A percentile compares a stretch with the other conserved stretches of the same genome.
Evolutionary conservation across 202 grass and related monocot species (phyloP).

Genomic region (Setaria italica): DNA sequence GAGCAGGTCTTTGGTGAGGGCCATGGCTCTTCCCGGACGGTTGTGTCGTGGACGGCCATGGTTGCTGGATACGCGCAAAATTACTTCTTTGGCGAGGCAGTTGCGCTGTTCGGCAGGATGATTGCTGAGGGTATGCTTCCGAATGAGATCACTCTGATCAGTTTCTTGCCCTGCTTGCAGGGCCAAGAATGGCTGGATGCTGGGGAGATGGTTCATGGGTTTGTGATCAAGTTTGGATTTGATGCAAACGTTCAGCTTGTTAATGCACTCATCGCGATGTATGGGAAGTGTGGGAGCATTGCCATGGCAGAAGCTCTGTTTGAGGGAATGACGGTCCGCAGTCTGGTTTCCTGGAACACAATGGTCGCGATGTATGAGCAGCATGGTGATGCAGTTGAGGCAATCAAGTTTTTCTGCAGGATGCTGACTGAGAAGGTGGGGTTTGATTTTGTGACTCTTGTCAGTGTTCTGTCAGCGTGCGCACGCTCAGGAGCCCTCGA

Average conservation of each 20-base stretch:
- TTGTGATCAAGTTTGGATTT: slow-evolving; percentile 58
- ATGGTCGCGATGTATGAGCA: slow-evolving; percentile 91
- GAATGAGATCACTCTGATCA: slow-evolving; percentile 78
- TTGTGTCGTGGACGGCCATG: slow-evolving; percentile 86
- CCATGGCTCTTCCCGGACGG: slow-evolving; percentile 42
- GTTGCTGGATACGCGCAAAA: slow-evolving; percentile 83
- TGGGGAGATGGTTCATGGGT: slow-evolving; percentile 71
- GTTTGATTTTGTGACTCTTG: slow-evolving; percentile 72
- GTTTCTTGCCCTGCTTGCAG: slow-evolving; percentile 77
- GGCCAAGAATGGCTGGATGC: slow-evolving; percentile 48
- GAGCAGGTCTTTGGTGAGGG: slow-evolving; percentile 67
- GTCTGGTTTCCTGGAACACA: slow-evolving; percentile 84
- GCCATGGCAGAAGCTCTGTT: slow-evolving; percentile 56
- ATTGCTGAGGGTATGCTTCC: slow-evolving; percentile 51
- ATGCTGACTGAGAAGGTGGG: slow-evolving; percentile 72
- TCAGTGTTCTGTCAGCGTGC: slow-evolving; percentile 79
- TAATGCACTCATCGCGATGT: slow-evolving; percentile 83
- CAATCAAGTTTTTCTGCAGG: slow-evolving; percentile 66
- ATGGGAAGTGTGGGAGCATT: slow-evolving; percentile 58
- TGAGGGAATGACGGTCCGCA: slow-evolving; percentile 50
- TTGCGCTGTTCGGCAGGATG: slow-evolving; percentile 60
- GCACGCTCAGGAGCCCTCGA: slow-evolving; percentile 59
- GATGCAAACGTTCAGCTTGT: slow-evolving; percentile 54
- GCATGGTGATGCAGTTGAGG: slow-evolving; percentile 35
- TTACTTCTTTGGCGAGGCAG: slow-evolving; percentile 55